Evolutionary conservation across 2,329 filamentous ascomycete species (phyloP).

Genomic region (Stagonosporopsis rhizophila): DNA sequence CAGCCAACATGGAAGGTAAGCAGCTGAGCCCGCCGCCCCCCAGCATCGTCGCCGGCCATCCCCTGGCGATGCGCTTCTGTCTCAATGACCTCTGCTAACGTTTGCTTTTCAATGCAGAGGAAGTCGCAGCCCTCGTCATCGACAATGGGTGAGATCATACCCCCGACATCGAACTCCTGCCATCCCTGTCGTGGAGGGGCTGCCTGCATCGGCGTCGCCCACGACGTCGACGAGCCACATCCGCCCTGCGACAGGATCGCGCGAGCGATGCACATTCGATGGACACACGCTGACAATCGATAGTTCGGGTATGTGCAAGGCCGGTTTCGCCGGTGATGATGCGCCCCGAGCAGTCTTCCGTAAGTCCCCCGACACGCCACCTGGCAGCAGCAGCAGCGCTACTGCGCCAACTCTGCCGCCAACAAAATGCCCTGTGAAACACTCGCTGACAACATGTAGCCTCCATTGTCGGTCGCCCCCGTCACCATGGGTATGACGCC

Average conservation of each 20-base stretch:
- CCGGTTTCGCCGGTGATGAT: conserved; percentile 99
- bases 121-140: conserved; percentile 99
- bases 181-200: conserved; percentile 50
- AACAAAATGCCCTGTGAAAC: conserved; percentile 19
- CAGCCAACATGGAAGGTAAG: conserved; percentile 72
- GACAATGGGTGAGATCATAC: conserved; percentile 97
- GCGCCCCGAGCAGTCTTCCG: conserved; percentile 99
- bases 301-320: conserved; percentile 99
- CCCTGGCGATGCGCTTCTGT: conserved; percentile 28
- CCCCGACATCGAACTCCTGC: conserved; percentile 42
- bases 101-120: conserved; percentile 70
- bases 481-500: conserved; percentile 94
- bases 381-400: conserved; percentile 23
- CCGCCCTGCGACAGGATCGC: conserved; percentile 34
- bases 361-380: conserved; percentile 66
- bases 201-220: conserved; percentile 36
- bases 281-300: conserved; percentile 48
- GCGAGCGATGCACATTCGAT: conserved; percentile 27
- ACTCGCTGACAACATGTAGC: conserved; percentile 62
- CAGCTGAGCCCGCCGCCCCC: conserved; percentile 50
- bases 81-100: conserved; percentile 48
- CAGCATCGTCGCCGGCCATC: conserved; percentile 26
- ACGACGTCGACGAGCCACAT: conserved; percentile 31
- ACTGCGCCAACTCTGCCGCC: conserved; percentile 9
- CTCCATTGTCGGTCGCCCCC: conserved; percentile 99